Base-by-base conservation (phyloP, 1,284 basidiomycete species). In the Leucoagaricus sp. region DNA sequence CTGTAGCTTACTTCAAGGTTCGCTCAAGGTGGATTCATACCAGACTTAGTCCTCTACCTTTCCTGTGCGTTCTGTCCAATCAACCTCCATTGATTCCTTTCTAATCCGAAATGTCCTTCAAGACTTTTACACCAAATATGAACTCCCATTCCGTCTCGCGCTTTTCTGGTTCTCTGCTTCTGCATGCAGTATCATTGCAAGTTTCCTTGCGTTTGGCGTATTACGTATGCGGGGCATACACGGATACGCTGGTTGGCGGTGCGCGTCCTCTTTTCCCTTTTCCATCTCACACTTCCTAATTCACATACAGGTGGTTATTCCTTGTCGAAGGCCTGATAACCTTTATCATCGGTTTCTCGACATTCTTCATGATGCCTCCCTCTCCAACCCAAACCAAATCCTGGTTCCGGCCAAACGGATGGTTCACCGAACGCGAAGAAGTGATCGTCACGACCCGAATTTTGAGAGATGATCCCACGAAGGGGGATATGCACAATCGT, bases 401-500 rank as follows among this genome's bases (percentile, higher is more conserved):
- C 0, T 84, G 85, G 82, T 88, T 81, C 71, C 70, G 86, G 25
- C 82, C 83, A 0, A 84, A 85, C 34, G 87, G 87, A 0, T 91
- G 88, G 86, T 91, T 91, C 68, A 82, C 74, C 0, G 76, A 80
- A 52, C 67, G 76, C 21, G 78, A 84, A 59, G 82, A 82, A 61
- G 74, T 73, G 1, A 86, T 87, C 54, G 74, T 81, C 1, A 80
- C 85, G 9, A 77, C 75, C 55, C 75, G 85, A 17, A 75, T 90
- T n/a, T 73, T 91, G 4, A 77, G 89, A 2, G 89, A 90, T 65
- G 88, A 91, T 61, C 88, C 84, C 2, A 74, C 79, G 12, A 87
- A 91, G 75, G 79, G 82, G 4, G 81, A 84, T 60, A 92, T 92
- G 89, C 87, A 92, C 72, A 93, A 93, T 61, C 83, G 90, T 23